Evolutionary conservation across 169 alveolate genomes (phyloP).

Genomic region (Perkinsus chesapeaki): DNA sequence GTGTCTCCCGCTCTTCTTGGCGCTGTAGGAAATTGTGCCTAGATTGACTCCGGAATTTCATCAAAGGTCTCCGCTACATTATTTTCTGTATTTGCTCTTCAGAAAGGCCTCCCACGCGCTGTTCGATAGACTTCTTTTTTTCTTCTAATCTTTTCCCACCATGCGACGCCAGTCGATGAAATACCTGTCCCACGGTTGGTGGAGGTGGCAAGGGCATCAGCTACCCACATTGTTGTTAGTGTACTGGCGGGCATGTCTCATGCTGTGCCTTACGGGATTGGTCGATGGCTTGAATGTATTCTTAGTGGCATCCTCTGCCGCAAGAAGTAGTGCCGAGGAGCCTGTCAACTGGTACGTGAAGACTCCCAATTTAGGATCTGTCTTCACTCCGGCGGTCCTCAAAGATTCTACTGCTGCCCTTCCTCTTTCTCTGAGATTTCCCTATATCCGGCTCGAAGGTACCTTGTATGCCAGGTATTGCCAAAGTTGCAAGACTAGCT

Average conservation of each 20-base stretch:
- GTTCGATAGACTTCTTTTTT: background rate
- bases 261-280: background rate
- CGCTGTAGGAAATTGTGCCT: background rate
- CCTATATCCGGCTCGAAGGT: background rate
- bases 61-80: background rate
- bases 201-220: no score
- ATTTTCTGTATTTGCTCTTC: background rate
- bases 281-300: background rate
- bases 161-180: background rate
- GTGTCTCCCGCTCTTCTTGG: background rate
- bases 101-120: background rate
- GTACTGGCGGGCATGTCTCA: background rate
- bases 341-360: background rate
- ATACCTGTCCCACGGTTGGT: no score
- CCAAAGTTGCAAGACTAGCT: background rate
- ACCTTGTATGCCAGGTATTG: background rate
- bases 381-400: background rate
- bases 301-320: background rate
- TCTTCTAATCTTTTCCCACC: background rate
- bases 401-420: background rate
- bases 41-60: background rate
- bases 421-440: background rate
- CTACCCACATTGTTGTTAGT: background rate
- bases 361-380: no score
- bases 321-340: background rate